phyloP scores from a whole-genome alignment of 345 rosid genomes.

The Hibiscus trionum region DNA sequence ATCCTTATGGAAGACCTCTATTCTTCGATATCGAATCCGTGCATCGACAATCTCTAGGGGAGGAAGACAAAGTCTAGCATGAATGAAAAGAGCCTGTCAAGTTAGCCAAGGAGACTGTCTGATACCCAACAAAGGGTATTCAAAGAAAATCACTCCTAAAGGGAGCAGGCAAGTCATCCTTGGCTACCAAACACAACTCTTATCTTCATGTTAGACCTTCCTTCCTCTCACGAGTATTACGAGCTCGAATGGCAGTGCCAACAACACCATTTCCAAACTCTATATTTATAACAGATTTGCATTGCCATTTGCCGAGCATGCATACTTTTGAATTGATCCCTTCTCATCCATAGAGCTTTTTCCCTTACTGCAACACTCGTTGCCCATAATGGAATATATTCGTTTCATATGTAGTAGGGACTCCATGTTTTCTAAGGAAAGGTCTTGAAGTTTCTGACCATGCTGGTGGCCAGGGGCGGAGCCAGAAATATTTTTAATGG shows the following conservation, averaged over 20 bases:
- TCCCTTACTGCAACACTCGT: not conserved
- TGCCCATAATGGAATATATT: conserved; percentile 16
- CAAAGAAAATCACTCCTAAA: not conserved
- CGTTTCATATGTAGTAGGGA: conserved; percentile 6
- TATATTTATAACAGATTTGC: conserved; percentile 6
- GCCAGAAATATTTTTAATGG: no score
- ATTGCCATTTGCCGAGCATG: not conserved
- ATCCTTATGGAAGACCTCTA: conserved; percentile 14
- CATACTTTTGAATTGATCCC: not conserved
- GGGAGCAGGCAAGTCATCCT: conserved; percentile 54
- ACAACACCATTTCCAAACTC: not conserved
- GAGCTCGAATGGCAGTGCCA: not conserved
- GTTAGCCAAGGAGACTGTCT: conserved; percentile 20
- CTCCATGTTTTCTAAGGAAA: not conserved
- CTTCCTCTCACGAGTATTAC: conserved; percentile 12
- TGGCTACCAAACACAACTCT: conserved; percentile 39
- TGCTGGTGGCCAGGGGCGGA: no score
- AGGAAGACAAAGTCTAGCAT: conserved; percentile 16
- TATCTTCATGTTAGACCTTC: conserved; percentile 36
- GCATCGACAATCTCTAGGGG: no score
- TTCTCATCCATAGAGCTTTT: not conserved
- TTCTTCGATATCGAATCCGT: not conserved
- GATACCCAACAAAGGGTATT: not conserved
- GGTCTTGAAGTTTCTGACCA: not conserved
- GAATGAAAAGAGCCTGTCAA: conserved; percentile 15